Percentiles rank a stretch among this genome's conserved stretches.
phyloP scores from a whole-genome alignment of 2,329 filamentous ascomycete species.

The Colletotrichum sp. region DNA sequence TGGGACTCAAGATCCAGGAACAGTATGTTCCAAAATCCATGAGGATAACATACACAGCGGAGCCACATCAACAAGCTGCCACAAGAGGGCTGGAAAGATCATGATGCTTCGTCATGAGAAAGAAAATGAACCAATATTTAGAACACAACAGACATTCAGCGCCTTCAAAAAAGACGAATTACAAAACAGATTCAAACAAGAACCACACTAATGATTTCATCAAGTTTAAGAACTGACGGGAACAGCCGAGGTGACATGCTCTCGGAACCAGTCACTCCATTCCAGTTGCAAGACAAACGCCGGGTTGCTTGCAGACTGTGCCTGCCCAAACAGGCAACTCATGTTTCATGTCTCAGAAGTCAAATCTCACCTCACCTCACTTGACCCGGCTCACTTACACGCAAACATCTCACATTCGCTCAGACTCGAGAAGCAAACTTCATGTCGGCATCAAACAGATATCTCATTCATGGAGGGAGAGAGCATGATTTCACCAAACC shows the following conservation, averaged over 20 bases:
- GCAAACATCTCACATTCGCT: neutral
- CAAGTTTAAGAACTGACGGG: neutral
- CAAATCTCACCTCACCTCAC: neutral
- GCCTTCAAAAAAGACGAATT: fast-evolving
- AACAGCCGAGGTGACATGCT: neutral
- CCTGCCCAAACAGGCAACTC: neutral
- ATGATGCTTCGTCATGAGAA: fast-evolving
- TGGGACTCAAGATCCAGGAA: neutral
- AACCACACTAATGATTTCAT: too few relatives aligned
- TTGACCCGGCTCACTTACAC: neutral
- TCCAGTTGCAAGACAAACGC: neutral
- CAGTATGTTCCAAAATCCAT: neutral
- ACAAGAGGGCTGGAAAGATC: fast-evolving
- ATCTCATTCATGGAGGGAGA: neutral
- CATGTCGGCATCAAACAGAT: neutral
- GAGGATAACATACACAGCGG: neutral
- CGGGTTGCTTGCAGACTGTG: neutral
- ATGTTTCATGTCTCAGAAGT: neutral
- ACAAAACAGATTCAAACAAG: neutral
- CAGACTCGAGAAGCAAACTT: neutral
- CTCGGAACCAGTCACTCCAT: neutral
- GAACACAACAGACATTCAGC: neutral
- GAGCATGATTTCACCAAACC: slow-evolving; percentile 15
- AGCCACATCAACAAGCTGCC: neutral
- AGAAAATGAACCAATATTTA: fast-evolving